Conservation (phyloP, 2,329 filamentous ascomycete genomes). For the Fusarium coffeatum region DNA sequence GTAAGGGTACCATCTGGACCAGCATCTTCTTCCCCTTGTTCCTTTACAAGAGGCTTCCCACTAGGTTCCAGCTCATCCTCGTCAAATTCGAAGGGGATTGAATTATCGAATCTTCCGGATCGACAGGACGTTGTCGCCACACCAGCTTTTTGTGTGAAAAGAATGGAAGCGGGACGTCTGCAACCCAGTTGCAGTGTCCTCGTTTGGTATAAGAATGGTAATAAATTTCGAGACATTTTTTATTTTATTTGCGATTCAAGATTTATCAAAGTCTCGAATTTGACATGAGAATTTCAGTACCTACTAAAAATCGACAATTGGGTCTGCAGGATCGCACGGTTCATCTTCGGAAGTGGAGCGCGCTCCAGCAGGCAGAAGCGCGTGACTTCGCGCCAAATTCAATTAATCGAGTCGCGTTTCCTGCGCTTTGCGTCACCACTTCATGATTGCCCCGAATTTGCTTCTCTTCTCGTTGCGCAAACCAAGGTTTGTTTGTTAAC, state of each 20-base stretch:
- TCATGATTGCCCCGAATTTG: slow-evolving; percentile 10
- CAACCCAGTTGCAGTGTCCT: slow-evolving; percentile 61
- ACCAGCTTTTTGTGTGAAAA: slow-evolving; percentile 38
- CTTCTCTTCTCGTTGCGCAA: slow-evolving; percentile 6
- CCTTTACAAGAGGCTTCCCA: neutral
- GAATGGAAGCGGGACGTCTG: slow-evolving; percentile 42
- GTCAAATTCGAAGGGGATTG: slow-evolving; percentile 66
- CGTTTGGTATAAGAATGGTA: slow-evolving; percentile 80
- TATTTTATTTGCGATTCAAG: neutral
- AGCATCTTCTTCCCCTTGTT: neutral
- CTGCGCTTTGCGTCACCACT: slow-evolving; percentile 36
- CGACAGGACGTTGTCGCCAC: slow-evolving; percentile 27
- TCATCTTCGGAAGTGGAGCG: slow-evolving; percentile 37
- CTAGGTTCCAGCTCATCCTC: slow-evolving; percentile 54
- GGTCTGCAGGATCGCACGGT: slow-evolving; percentile 11
- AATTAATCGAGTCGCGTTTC: slow-evolving; percentile 43
- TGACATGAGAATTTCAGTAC: slow-evolving; percentile 24
- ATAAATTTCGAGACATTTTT: slow-evolving; percentile 62
- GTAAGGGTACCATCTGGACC: slow-evolving; percentile 64
- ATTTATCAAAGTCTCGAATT: neutral
- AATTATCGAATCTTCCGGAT: slow-evolving; percentile 46
- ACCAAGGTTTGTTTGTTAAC: neutral
- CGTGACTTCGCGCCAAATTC: slow-evolving; percentile 51
- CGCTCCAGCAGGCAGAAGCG: slow-evolving; percentile 20
- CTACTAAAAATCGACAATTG: slow-evolving; percentile 33